Base-by-base conservation (phyloP, 495 filamentous ascomycete species). In the Tetracladium setigerum region DNA sequence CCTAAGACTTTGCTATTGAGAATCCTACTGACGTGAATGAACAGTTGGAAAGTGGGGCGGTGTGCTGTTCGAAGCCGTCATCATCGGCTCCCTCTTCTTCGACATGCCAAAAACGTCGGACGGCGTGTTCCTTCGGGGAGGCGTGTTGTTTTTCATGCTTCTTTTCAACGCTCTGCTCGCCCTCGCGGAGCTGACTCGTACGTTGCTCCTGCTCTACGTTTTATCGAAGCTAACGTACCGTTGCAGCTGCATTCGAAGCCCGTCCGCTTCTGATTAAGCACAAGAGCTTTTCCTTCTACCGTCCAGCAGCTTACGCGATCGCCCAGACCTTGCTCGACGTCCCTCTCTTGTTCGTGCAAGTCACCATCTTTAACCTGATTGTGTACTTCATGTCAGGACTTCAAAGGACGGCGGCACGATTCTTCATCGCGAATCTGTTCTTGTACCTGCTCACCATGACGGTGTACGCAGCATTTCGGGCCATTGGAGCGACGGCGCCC, bases 101-200 rank as follows among this genome's bases (percentile, higher is more conserved):
- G 67, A 88, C 38, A 72, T 82, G 1, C 83, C 82, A 0, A 45
- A 68, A 11, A 85, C 81, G 56, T 59, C 69, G 0, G 56, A 55
- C 0, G 78, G 78, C 9, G 64, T 69, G 14, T 80, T 81, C 49
- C 55, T 71, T 6, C 66, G 74, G 12, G 74, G 73, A 33, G 76
- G 72, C 49, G 63, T 65, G 31, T 39, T 66, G 38, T 91, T 90
- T 64, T 87, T 85, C 59, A 74, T 84, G 35, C 63, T 91, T 13
- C 63, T 94, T n/a, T 89, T 89, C 68, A 89, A 89, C 52, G 74
- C 84, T 19, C 70, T 90, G 30, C 70, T 90, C 14, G 82, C 87
- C 13, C 59, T 94, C 14, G 76, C 83, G 10, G 87, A 91, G 52
- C 68, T 89, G 34, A n/a, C n/a, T n/a, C n/a, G n/a, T n/a, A n/a